These are phyloP conservation scores for Bipolaris cookei DNA, from an alignment of 2,329 filamentous ascomycete genomes.

Conservation along the genomic window DNA sequence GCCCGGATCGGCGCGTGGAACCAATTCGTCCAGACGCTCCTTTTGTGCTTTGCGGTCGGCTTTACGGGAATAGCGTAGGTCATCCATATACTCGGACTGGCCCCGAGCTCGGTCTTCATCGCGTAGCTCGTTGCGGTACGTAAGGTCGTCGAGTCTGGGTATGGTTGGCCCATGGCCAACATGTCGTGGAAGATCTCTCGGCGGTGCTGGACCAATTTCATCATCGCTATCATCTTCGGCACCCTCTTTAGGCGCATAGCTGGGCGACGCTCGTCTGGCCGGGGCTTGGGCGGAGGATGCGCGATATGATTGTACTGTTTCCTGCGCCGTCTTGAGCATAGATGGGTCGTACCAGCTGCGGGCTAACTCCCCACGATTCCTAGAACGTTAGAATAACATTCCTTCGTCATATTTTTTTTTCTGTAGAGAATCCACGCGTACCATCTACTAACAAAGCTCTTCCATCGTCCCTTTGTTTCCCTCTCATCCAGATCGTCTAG, in stretches of 20 bases:
- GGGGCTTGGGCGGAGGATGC: constrained; percentile 16
- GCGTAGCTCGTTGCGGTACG: constrained; percentile 65
- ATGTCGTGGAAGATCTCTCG: constrained; percentile 42
- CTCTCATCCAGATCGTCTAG: constrained; percentile 72
- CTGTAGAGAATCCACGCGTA: constrained; percentile 48
- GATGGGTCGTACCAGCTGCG: constrained; percentile 93
- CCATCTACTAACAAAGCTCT: constrained; percentile 91
- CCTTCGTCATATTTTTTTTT: background rate
- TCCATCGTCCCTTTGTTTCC: constrained; percentile 87
- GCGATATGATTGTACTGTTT: constrained; percentile 35
- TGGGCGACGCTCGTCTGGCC: constrained; percentile 29
- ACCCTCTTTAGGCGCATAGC: constrained; percentile 20
- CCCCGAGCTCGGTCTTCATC: constrained; percentile 62
- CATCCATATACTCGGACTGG: constrained; percentile 53
- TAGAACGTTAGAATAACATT: constrained; percentile 57
- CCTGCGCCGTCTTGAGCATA: constrained; percentile 64
- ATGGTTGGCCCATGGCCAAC: constrained; percentile 62
- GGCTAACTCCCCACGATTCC: constrained; percentile 84
- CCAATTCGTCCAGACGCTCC: constrained; percentile 78
- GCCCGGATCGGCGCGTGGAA: constrained; percentile 81
- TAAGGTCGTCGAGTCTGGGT: constrained; percentile 76
- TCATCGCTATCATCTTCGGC: constrained; percentile 31
- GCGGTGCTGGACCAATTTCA: constrained; percentile 63
- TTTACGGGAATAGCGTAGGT: constrained; percentile 67
- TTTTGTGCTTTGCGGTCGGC: constrained; percentile 71